Base-by-base conservation (phyloP, 176 grass and related monocot species). In the Carex cristatella region DNA sequence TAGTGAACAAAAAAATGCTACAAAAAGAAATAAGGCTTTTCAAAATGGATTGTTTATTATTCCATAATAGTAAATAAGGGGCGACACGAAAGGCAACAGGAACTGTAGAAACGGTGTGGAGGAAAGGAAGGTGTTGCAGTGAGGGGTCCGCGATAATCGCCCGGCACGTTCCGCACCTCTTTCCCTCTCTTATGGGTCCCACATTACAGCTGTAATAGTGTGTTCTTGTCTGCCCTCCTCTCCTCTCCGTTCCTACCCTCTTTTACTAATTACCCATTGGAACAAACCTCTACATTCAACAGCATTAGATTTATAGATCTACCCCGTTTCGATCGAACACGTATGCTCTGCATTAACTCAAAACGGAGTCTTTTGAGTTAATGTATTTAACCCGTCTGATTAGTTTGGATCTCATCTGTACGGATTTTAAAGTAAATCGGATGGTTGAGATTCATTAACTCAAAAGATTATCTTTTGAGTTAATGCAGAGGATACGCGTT, bases 161-260 rank as follows among this genome's bases (percentile, higher is more conserved):
- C 90, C 86, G 79, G 90, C 93, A 99, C 87, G 93, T 99, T 99
- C 91, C 72, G 80, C 66, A 79, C 88, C 87, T 92, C 91, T 91
- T 89, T 90, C 85, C 74, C 89, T 80, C 87, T 89, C 79, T 55
- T 2, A 65, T 30, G 28, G 91, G 91, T 80, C 87, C 93, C 93
- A 91, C 86, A 8, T 64, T 78, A 96, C 91, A 92, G 89, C 97
- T 99, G 97, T 99, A 88, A 85, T 85, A 96, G 89, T 96, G 93
- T 91, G 93, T 88, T 86, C 81, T 92, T 99, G 93, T 99, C 90
- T 89, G 85, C 91, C 88, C 55, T 51, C 82, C 35, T 46, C 71
- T 51, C 72, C 72, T 46, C 71, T 61, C 72, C 72, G 42, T 86
- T 85, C 75, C 84, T 44, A 66, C 54, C 11, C 75, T 86, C 10